A percentile compares a stretch with the other conserved stretches of the same genome.
Evolutionary conservation across 495 filamentous ascomycete genomes (phyloP).

Genomic region (Podospora anserina): DNA sequence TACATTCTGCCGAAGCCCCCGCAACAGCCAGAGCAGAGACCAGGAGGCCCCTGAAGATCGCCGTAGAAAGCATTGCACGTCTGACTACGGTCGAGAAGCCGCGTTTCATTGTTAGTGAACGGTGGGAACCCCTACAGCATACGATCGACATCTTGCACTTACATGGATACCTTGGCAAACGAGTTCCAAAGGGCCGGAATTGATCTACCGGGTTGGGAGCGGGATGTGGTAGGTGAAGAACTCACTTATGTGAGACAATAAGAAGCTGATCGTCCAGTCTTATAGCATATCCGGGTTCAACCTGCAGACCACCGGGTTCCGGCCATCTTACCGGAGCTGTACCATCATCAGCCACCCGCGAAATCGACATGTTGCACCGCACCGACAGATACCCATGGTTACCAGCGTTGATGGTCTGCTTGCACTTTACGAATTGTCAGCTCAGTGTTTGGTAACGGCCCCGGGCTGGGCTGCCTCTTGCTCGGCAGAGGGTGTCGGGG

Average conservation of each 20-base stretch:
- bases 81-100: background rate
- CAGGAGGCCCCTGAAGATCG: conserved; percentile 13
- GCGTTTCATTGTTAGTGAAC: background rate
- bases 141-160: background rate
- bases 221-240: background rate
- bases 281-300: background rate
- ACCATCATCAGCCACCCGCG: background rate
- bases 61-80: conserved; percentile 20
- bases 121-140: background rate
- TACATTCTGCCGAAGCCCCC: conserved; percentile 20
- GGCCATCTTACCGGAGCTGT: background rate
- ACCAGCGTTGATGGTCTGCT: background rate
- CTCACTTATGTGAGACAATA: background rate
- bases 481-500: background rate
- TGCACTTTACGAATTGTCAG: background rate
- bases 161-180: background rate
- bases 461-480: background rate
- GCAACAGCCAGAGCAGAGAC: conserved; percentile 18
- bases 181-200: background rate
- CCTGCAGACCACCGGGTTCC: background rate
- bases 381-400: background rate
- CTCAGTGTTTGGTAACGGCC: background rate
- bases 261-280: background rate
- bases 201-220: background rate
- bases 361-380: conserved; percentile 8